Percentiles rank a stretch among this genome's conserved stretches.
Evolutionary conservation across 2,329 filamentous ascomycete genomes (phyloP).

Genomic region (Mollisia scopiformis): DNA sequence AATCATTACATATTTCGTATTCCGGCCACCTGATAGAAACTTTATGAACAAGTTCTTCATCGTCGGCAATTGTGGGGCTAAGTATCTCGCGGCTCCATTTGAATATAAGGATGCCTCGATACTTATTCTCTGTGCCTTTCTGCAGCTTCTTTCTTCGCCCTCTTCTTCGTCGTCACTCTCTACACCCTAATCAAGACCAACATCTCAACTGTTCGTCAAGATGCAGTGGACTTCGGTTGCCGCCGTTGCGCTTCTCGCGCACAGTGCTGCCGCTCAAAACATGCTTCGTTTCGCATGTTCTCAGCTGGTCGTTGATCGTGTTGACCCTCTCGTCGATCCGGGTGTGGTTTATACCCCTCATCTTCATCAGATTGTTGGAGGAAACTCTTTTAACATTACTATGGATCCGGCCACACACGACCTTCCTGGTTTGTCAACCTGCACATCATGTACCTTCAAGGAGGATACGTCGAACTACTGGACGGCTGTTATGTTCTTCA

Average conservation of each 20-base stretch:
- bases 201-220: conserved; percentile 19
- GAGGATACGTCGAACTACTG: conserved; percentile 69
- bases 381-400: conserved; percentile 26
- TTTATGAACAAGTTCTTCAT: neutral
- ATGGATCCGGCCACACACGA: conserved; percentile 23
- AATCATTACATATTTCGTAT: neutral
- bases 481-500: conserved; percentile 59
- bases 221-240: conserved; percentile 40
- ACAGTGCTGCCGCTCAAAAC: conserved; percentile 34
- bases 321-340: conserved; percentile 27
- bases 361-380: conserved; percentile 28
- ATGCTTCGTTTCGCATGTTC: conserved; percentile 30
- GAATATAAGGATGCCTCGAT: conserved; percentile 1
- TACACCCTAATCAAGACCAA: neutral
- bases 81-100: neutral
- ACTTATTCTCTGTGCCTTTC: neutral
- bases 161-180: neutral
- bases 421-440: conserved; percentile 37
- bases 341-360: conserved; percentile 22
- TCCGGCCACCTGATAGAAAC: neutral
- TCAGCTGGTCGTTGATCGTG: conserved; percentile 24
- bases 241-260: conserved; percentile 37
- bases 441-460: conserved; percentile 64
- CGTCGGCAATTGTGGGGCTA: neutral
- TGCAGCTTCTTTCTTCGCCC: neutral